Conservation (phyloP, 768 basidiomycete genomes). For the Leucocoprinus birnbaumii region DNA sequence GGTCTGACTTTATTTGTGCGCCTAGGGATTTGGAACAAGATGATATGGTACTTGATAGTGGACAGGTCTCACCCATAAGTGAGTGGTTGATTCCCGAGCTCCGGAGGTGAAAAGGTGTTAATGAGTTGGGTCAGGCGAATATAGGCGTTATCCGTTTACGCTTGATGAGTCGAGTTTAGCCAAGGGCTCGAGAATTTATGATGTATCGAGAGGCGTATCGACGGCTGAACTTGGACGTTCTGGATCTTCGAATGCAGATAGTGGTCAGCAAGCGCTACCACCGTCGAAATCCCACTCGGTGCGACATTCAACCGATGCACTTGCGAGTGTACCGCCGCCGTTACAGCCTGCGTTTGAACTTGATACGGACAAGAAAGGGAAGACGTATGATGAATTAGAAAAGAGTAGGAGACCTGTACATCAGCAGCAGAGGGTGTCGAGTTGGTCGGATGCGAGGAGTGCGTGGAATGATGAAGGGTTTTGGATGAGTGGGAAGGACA, state of each 20-base stretch:
- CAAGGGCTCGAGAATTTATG: conserved; percentile 11
- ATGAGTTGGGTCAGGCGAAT: conserved; percentile 21
- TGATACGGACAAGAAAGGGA: conserved; percentile 4
- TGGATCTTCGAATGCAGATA: conserved; percentile 1
- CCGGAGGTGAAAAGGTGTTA: neutral
- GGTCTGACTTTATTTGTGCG: neutral
- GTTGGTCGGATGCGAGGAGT: conserved; percentile 24
- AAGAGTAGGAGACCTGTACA: conserved; percentile 7
- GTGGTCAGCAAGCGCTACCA: neutral
- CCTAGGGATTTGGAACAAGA: conserved; percentile 26
- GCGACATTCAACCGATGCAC: neutral
- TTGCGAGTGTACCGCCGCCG: neutral
- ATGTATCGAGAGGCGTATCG: conserved; percentile 14
- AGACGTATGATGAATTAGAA: neutral
- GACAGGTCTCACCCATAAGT: conserved; percentile 74
- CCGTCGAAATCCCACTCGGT: neutral
- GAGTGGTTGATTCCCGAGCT: conserved; percentile 19
- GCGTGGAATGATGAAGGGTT: conserved; percentile 11
- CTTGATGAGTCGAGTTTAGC: neutral
- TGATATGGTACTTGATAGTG: conserved; percentile 75
- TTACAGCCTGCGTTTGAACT: conserved; percentile 8
- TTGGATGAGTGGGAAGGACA: conserved; percentile 3
- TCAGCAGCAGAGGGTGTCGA: conserved; percentile 13
- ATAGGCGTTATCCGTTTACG: conserved; percentile 26
- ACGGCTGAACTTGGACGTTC: conserved; percentile 11